phyloP scores from a whole-genome alignment of 1,284 basidiomycete species.

The Ceratorhiza oryzae-sativae region DNA sequence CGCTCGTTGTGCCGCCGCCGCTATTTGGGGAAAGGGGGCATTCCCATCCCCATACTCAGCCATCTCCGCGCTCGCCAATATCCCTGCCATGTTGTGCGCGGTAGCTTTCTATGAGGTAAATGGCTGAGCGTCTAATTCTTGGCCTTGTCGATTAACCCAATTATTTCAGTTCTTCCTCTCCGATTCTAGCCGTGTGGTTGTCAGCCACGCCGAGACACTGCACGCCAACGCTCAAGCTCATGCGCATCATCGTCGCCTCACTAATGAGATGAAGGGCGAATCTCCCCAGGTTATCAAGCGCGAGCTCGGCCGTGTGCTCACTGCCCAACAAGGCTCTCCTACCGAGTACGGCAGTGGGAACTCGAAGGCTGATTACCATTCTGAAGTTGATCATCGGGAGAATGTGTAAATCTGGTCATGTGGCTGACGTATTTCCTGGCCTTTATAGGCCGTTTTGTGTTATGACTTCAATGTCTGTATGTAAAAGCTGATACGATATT shows the following conservation, averaged over 20 bases:
- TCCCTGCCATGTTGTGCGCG: constrained; percentile 64
- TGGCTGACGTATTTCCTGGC: too few relatives aligned
- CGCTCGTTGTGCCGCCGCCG: constrained; percentile 45
- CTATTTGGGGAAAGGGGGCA: constrained; percentile 35
- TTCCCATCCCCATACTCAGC: constrained; percentile 36
- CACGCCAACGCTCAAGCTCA: constrained; percentile 34
- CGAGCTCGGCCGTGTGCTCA: constrained; percentile 26
- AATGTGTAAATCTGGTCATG: background rate
- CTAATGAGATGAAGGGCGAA: constrained; percentile 35
- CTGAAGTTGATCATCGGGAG: constrained; percentile 25
- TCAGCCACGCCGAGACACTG: constrained; percentile 33
- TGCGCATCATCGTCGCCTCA: constrained; percentile 28
- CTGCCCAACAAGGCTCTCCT: background rate
- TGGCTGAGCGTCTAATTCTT: background rate
- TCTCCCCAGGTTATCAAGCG: constrained; percentile 26
- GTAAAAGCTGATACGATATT: too few relatives aligned
- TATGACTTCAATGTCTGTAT: too few relatives aligned
- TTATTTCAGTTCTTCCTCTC: constrained; percentile 55
- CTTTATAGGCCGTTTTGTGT: too few relatives aligned
- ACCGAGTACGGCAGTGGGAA: constrained; percentile 7
- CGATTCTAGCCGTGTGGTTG: constrained; percentile 57
- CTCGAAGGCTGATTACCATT: constrained; percentile 6
- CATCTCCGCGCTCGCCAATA: constrained; percentile 52
- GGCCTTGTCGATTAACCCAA: background rate
- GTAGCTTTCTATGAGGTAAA: constrained; percentile 57